Evolutionary conservation across 1,284 basidiomycete genomes (phyloP).

Genomic region (Paramarasmius palmivorus): DNA sequence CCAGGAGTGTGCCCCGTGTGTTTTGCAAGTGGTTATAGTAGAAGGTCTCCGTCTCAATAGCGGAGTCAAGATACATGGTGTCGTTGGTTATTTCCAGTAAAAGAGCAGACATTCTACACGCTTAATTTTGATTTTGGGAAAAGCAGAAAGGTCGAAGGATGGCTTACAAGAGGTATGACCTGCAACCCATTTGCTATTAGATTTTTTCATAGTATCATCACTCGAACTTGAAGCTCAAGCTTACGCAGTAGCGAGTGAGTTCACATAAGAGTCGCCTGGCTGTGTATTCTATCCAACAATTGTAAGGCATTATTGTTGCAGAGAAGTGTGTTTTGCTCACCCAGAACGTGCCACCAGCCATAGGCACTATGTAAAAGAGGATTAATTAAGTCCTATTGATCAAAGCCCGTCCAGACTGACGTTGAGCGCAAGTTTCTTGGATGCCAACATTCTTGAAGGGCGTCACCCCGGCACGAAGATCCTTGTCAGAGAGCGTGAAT

Average conservation of each 20-base stretch:
- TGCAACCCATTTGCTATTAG: not conserved
- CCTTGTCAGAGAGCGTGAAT: not conserved
- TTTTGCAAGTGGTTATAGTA: not conserved
- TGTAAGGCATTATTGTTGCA: no score
- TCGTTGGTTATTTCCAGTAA: not conserved
- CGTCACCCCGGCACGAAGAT: not conserved
- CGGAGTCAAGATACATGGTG: not conserved
- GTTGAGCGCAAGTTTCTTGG: not conserved
- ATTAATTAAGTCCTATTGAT: not conserved
- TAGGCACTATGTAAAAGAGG: not conserved
- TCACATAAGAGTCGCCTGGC: not conserved
- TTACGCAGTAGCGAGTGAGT: not conserved
- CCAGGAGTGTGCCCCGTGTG: not conserved
- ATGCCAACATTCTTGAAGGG: not conserved
- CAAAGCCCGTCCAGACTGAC: not conserved
- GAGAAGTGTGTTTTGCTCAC: not conserved
- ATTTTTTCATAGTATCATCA: no score
- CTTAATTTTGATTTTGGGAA: no score
- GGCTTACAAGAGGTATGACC: not conserved
- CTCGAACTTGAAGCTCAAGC: no score
- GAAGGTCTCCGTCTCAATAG: not conserved
- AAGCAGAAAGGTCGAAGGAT: not conserved
- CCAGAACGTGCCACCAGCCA: conserved; percentile 6
- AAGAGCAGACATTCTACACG: not conserved
- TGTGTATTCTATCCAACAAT: not conserved